Evolutionary conservation across 1,284 basidiomycete genomes (phyloP).

Genomic region (Cutaneotrichosporon sp.): DNA sequence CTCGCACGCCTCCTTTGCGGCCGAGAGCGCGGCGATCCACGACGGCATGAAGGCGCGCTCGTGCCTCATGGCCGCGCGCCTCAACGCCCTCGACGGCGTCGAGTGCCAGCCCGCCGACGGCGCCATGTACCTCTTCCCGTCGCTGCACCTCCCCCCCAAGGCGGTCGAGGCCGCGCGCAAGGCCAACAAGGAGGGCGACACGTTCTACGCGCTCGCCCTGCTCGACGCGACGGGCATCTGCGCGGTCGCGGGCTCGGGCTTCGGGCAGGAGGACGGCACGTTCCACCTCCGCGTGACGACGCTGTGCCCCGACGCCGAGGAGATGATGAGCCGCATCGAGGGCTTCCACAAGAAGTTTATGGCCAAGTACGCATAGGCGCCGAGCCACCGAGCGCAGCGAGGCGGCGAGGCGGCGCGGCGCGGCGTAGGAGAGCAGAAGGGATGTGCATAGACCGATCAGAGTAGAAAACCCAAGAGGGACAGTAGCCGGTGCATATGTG

Average conservation of each 20-base stretch:
- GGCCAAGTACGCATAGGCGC: conserved; percentile 62
- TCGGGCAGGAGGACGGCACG: conserved; percentile 81
- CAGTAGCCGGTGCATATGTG: too few relatives aligned
- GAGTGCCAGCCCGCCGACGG: conserved; percentile 78
- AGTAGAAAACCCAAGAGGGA: too few relatives aligned
- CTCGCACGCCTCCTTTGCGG: conserved; percentile 71
- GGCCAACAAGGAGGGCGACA: conserved; percentile 73
- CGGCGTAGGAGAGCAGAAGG: too few relatives aligned
- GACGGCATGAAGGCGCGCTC: conserved; percentile 68
- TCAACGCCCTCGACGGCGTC: conserved; percentile 74
- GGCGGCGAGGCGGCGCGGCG: too few relatives aligned
- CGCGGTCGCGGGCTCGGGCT: conserved; percentile 82
- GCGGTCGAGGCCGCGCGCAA: conserved; percentile 69
- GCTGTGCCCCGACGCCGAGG: conserved; percentile 74
- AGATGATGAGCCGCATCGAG: conserved; percentile 77
- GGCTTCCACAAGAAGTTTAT: conserved; percentile 74
- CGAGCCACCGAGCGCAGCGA: too few relatives aligned
- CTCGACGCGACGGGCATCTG: conserved; percentile 83
- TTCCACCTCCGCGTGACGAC: conserved; percentile 83
- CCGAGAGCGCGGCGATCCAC: conserved; percentile 75
- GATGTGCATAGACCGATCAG: too few relatives aligned
- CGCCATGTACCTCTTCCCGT: conserved; percentile 80
- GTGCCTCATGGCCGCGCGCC: conserved; percentile 65
- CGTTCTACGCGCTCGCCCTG: conserved; percentile 75
- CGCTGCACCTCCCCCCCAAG: conserved; percentile 65